Percentiles rank a stretch among this genome's conserved stretches.
Evolutionary conservation across 2,329 filamentous ascomycete species (phyloP).

Genomic region (Aspergillus spinulosporus): DNA sequence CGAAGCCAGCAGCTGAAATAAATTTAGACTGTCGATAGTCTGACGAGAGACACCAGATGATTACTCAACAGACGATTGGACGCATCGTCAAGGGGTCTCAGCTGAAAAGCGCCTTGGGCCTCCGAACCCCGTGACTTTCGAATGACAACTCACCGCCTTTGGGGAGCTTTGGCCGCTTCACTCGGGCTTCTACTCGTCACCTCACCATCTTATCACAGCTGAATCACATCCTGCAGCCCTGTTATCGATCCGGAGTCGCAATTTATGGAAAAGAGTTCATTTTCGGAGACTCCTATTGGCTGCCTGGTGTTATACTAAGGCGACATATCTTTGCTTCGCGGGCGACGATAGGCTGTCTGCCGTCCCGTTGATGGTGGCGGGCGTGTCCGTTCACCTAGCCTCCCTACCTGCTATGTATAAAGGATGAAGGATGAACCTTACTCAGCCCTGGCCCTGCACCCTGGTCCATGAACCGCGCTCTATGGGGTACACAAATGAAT

Average conservation of each 20-base stretch:
- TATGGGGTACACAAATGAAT: too few relatives aligned
- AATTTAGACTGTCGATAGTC: background rate
- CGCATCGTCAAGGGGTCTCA: background rate
- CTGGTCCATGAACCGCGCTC: too few relatives aligned
- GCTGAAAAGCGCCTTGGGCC: background rate
- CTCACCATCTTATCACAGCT: background rate
- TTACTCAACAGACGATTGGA: background rate
- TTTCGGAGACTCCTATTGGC: background rate
- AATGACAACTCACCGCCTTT: background rate
- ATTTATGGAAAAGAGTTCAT: background rate
- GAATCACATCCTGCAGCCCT: background rate
- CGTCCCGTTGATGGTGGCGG: background rate
- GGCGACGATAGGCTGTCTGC: background rate
- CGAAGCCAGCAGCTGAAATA: constrained; percentile 3
- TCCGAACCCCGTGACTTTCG: background rate
- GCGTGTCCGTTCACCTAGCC: background rate
- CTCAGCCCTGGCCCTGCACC: too few relatives aligned
- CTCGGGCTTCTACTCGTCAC: too few relatives aligned
- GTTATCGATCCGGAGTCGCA: background rate
- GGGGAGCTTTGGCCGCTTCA: background rate
- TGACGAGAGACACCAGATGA: background rate
- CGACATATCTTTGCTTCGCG: background rate
- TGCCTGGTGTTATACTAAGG: background rate
- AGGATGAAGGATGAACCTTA: too few relatives aligned
- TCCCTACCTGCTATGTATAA: too few relatives aligned